These are phyloP conservation scores for Debaryomyces castellii DNA, from an alignment of 805 yeast species.

Conservation along the genomic window DNA sequence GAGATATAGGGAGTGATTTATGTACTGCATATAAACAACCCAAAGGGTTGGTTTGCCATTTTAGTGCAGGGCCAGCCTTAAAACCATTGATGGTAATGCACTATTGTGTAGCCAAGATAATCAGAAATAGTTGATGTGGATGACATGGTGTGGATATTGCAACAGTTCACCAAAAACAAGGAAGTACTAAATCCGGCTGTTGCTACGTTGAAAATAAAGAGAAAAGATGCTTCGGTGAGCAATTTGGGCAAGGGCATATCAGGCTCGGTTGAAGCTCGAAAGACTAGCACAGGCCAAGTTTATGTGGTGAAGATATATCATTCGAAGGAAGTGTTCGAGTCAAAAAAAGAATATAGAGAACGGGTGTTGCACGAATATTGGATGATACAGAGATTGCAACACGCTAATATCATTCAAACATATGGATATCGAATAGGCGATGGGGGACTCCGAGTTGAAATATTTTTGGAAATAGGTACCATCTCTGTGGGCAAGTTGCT, in stretches of 20 bases:
- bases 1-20: not conserved
- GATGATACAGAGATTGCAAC: constrained; percentile 24
- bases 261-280: constrained; percentile 14
- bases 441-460: constrained; percentile 18
- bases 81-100: not conserved
- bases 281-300: constrained; percentile 4
- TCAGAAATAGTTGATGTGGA: not conserved
- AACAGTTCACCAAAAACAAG: not conserved
- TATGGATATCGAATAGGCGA: constrained; percentile 26
- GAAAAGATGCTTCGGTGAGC: not conserved
- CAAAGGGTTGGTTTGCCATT: not conserved
- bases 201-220: not conserved
- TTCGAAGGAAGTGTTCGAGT: constrained; percentile 38
- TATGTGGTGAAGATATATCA: constrained; percentile 50
- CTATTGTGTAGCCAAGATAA: not conserved
- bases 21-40: not conserved
- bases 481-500: constrained; percentile 15
- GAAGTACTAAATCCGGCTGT: not conserved
- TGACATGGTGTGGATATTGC: not conserved
- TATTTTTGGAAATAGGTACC: constrained; percentile 36
- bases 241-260: constrained; percentile 15
- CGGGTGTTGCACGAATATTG: constrained; percentile 39
- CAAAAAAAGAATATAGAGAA: constrained; percentile 34
- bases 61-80: not conserved
- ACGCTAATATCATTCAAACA: constrained; percentile 35